A percentile compares a stretch with the other conserved stretches of the same genome.
Evolutionary conservation across 2,329 filamentous ascomycete species (phyloP).

Genomic region (Trichophyton benhamiae): DNA sequence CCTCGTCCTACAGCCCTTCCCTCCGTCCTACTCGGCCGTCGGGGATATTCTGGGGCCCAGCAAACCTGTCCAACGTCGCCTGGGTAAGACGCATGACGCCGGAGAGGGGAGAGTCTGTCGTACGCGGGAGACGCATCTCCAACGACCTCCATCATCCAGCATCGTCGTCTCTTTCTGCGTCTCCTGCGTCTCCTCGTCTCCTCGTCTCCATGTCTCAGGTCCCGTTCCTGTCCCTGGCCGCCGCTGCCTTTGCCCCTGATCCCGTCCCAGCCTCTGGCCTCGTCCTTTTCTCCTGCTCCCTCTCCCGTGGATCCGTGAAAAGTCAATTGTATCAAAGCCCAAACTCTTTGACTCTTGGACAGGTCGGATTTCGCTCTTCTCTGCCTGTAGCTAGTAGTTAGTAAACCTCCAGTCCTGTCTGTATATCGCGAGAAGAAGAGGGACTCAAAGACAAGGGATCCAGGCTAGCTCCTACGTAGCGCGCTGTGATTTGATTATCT

Average conservation of each 20-base stretch:
- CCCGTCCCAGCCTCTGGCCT: neutral
- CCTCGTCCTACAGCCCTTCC: neutral
- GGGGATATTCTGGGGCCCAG: neutral
- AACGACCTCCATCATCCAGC: neutral
- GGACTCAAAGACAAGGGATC: neutral
- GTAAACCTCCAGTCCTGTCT: too few relatives aligned
- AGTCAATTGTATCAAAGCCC: neutral
- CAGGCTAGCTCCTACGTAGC: neutral
- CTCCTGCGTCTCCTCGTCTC: neutral
- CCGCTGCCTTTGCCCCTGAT: neutral
- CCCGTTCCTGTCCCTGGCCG: neutral
- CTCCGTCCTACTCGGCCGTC: neutral
- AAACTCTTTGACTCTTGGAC: neutral
- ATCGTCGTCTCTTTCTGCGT: neutral
- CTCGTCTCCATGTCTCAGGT: neutral
- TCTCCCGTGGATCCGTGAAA: neutral
- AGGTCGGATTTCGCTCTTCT: neutral
- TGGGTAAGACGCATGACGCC: slow-evolving; percentile 1
- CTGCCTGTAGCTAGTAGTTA: too few relatives aligned
- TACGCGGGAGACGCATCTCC: neutral
- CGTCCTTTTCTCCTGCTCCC: neutral
- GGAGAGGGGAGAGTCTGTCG: neutral
- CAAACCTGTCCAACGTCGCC: neutral
- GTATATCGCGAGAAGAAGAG: too few relatives aligned
- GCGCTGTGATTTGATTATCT: slow-evolving; percentile 1